Evolutionary conservation across 164 flowering plant species (phyloP).

Genomic region (Chloranthus sessilifolius): DNA sequence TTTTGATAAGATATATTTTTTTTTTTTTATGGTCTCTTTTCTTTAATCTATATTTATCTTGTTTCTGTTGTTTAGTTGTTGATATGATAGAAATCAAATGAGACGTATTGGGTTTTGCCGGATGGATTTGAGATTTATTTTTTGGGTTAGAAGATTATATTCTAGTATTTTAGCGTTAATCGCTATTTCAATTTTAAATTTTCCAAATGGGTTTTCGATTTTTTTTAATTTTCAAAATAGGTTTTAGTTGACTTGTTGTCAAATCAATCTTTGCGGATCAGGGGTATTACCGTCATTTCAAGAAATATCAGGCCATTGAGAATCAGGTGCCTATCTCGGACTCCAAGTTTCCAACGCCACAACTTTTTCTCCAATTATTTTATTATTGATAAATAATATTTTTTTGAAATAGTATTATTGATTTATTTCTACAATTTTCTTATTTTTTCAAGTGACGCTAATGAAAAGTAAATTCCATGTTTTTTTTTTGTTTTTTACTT

Average conservation of each 20-base stretch:
- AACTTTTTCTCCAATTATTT: background rate
- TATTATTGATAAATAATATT: background rate
- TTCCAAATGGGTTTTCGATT: too few relatives aligned
- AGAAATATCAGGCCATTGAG: background rate
- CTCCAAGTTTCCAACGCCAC: background rate
- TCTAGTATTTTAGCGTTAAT: too few relatives aligned
- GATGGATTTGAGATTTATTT: background rate
- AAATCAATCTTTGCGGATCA: background rate
- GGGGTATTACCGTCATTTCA: background rate
- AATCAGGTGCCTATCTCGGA: constrained; percentile 1
- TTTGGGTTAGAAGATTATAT: too few relatives aligned
- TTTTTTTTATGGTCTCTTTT: too few relatives aligned
- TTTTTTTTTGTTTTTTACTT: too few relatives aligned
- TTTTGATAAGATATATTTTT: too few relatives aligned
- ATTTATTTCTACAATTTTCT: background rate
- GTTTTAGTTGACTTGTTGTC: too few relatives aligned
- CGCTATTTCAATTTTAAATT: too few relatives aligned
- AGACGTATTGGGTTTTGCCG: background rate
- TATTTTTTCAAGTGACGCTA: too few relatives aligned
- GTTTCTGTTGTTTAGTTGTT: background rate
- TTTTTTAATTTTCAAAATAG: too few relatives aligned
- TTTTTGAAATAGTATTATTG: background rate
- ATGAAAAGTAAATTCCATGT: too few relatives aligned
- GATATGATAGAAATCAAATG: background rate
- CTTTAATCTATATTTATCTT: too few relatives aligned